Percentiles rank a stretch among this genome's conserved stretches.
phyloP scores from a whole-genome alignment of 345 rosid genomes.

The Arabis hirsuta region DNA sequence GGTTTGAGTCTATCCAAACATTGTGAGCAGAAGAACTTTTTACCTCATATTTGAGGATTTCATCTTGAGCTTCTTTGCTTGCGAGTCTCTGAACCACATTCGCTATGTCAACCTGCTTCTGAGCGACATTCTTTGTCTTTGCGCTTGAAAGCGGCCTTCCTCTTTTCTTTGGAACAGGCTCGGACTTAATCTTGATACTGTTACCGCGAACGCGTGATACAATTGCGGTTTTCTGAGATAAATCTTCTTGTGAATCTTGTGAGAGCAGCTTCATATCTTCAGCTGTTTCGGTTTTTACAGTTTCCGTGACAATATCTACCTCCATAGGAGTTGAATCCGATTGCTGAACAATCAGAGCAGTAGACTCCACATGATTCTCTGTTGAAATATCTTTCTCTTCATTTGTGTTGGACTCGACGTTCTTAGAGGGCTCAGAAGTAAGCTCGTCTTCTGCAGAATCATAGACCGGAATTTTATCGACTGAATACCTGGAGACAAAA shows the following conservation, averaged over 20 bases:
- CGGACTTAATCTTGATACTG: conserved; percentile 51
- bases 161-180: conserved; percentile 65
- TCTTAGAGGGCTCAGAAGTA: conserved; percentile 56
- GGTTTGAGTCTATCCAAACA: not conserved
- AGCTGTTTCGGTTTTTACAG: conserved; percentile 52
- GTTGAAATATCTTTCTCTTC: conserved; percentile 41
- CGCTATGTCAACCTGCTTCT: conserved; percentile 61
- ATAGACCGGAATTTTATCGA: conserved; percentile 85
- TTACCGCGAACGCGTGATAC: conserved; percentile 56
- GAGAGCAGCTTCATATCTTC: conserved; percentile 51
- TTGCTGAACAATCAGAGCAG: conserved; percentile 48
- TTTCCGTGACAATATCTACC: conserved; percentile 40
- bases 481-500: conserved; percentile 68
- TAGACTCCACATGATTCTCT: conserved; percentile 50
- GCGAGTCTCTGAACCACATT: conserved; percentile 62
- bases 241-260: conserved; percentile 52
- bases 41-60: conserved; percentile 78
- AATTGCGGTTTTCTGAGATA: conserved; percentile 61
- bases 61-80: conserved; percentile 72
- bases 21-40: conserved; percentile 1
- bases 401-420: conserved; percentile 40
- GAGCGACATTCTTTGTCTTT: conserved; percentile 55
- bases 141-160: conserved; percentile 54
- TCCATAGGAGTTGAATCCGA: conserved; percentile 52
- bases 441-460: conserved; percentile 99